Evolutionary conservation across 2,329 filamentous ascomycete species (phyloP).

Genomic region (Sphaerulina vaccinii): DNA sequence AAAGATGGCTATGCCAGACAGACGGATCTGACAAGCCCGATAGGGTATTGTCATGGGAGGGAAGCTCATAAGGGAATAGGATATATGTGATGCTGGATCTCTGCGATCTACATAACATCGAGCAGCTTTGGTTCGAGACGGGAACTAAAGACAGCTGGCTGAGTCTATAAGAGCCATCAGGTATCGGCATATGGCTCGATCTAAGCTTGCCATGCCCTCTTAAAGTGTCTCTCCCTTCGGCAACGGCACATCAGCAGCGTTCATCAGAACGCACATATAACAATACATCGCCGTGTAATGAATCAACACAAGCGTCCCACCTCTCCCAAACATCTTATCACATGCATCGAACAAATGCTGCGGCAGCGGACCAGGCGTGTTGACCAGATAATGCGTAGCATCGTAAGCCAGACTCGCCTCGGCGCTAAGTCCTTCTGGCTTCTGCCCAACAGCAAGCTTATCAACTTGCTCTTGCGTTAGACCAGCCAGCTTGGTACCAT

Average conservation of each 20-base stretch:
- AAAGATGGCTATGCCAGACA: too few species aligned
- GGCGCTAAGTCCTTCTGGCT: conserved; percentile 24
- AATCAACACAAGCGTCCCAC: conserved; percentile 22
- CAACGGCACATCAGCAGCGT: conserved; percentile 22
- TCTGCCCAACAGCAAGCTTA: conserved; percentile 14
- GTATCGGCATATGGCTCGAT: too few species aligned
- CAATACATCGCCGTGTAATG: conserved; percentile 28
- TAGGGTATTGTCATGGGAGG: too few species aligned
- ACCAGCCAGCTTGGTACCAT: conserved; percentile 18
- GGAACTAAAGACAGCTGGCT: too few species aligned
- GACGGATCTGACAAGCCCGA: too few species aligned
- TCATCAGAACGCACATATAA: conserved; percentile 28
- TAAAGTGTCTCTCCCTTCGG: conserved; percentile 19
- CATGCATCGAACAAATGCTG: conserved; percentile 21
- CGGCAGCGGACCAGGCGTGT: conserved; percentile 20
- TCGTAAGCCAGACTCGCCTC: conserved; percentile 22
- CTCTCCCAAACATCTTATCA: conserved; percentile 26
- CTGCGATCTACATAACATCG: too few species aligned
- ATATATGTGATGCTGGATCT: too few species aligned
- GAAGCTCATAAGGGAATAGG: too few species aligned
- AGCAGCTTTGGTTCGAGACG: too few species aligned
- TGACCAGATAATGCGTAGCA: conserved; percentile 22
- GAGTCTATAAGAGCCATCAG: too few species aligned
- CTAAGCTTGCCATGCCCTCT: too few species aligned
- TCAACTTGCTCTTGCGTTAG: conserved; percentile 18